A percentile compares a stretch with the other conserved stretches of the same genome.
Evolutionary conservation across 306 rosid genomes (phyloP).

Genomic region (Cucurbita moschata): DNA sequence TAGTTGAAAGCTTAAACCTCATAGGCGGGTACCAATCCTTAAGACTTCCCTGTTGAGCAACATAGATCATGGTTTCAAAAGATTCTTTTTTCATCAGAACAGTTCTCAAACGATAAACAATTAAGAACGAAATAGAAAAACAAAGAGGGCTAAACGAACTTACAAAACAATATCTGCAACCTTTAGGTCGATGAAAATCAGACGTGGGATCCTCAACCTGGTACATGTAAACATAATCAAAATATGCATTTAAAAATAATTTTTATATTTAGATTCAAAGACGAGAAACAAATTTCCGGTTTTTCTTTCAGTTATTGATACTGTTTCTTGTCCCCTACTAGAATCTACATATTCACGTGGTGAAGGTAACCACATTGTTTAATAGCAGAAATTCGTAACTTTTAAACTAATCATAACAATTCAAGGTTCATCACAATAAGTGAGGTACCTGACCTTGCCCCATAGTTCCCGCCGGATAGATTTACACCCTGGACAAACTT

Average conservation of each 20-base stretch:
- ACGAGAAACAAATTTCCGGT: background rate
- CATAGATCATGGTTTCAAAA: conserved; percentile 12
- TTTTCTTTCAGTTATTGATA: too few species aligned
- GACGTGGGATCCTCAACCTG: conserved; percentile 35
- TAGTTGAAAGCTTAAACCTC: conserved; percentile 67
- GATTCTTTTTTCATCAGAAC: background rate
- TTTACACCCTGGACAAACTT: conserved; percentile 78
- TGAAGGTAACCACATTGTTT: background rate
- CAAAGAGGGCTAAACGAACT: conserved; percentile 23
- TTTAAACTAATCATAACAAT: background rate
- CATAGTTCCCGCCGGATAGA: conserved; percentile 29
- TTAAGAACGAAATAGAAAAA: background rate
- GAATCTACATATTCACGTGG: background rate
- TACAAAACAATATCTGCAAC: conserved; percentile 77
- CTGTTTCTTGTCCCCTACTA: too few species aligned
- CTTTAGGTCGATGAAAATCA: conserved; percentile 18
- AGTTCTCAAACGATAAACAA: background rate
- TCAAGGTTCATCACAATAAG: conserved; percentile 14
- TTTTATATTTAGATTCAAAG: background rate
- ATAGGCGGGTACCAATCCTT: conserved; percentile 44
- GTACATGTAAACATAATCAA: conserved; percentile 4
- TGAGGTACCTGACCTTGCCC: conserved; percentile 59
- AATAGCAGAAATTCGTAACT: background rate
- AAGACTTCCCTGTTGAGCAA: conserved; percentile 40
- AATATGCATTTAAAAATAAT: background rate